Base-by-base conservation (phyloP, 345 rosid species). In the Ceriops zippeliana region DNA sequence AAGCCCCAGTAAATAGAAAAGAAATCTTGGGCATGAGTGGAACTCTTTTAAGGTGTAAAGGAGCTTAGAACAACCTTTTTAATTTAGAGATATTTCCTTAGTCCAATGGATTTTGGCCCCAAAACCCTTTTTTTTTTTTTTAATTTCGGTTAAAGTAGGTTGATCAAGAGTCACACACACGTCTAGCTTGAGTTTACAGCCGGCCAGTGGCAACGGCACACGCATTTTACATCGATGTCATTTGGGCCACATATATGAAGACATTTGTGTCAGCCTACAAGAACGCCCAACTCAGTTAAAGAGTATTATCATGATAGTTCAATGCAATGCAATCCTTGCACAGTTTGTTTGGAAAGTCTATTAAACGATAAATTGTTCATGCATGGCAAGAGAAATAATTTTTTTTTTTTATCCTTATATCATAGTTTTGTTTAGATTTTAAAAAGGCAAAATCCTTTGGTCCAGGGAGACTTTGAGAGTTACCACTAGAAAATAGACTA, bases 1-100 rank as follows among this genome's bases (percentile, higher is more conserved):
- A 61, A 68, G 70, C 60, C 70, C 80, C 71, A 61, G 62, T 52
- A 61, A 49, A 22, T 6, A 37, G n/a, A 52, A 69, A 66, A 27
- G 58, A 56, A 47, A 8, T 31, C 10, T 16, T 16, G 19, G 52
- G 54, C 34, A 11, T 34, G 46, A 53, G 37, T 52, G 65, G 35
- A 7, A 3, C 28, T 31, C 47, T 10, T 31, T 32, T 61, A 22
- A 31, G 49, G 35, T 31, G 49, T 51, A 26, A 64, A 59, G 31
- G 54, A 28, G 6, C 20, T 19, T 7, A 31, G 28, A 52, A 10
- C 37, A 34, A 8, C 52, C 49, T 69, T 73, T 66, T 62, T 34
- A 47, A 47, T 54, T 61, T n/a, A 8, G 8, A 22, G 17, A 37
- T 26, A 24, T 7, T 4, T 38, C 24, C 20, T 42, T 16, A 26